Conservation (phyloP, 1,284 basidiomycete species). For the Volvariella surrecta region DNA sequence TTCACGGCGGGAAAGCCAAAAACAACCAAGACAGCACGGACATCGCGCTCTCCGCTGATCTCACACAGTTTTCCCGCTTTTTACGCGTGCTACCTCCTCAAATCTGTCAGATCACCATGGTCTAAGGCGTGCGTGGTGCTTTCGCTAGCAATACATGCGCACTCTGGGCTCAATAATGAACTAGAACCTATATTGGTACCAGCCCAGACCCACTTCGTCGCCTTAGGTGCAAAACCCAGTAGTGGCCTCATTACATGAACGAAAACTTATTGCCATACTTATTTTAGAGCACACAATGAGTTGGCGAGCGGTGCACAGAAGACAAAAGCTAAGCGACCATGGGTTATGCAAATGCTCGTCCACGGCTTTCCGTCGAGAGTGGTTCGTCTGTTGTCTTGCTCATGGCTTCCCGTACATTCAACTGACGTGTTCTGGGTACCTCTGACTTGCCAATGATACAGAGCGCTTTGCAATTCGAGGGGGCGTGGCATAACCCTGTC, state of each 20-base stretch:
- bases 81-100: constrained; percentile 86
- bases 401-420: not conserved
- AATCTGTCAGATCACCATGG: constrained; percentile 49
- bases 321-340: constrained; percentile 67
- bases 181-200: constrained; percentile 72
- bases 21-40: constrained; percentile 11
- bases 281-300: constrained; percentile 76
- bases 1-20: too few relatives aligned
- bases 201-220: constrained; percentile 76
- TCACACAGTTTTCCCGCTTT: constrained; percentile 67
- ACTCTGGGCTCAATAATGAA: too few relatives aligned
- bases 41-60: constrained; percentile 28
- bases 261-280: constrained; percentile 2
- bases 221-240: constrained; percentile 33
- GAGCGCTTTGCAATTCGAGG: constrained; percentile 84
- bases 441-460: constrained; percentile 10
- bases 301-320: constrained; percentile 69
- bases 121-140: constrained; percentile 44
- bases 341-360: constrained; percentile 88
- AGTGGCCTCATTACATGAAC: not conserved
- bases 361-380: constrained; percentile 84
- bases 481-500: constrained; percentile 84
- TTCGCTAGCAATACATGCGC: constrained; percentile 5
- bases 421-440: not conserved
- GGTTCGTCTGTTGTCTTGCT: constrained; percentile 16